Base-by-base conservation (phyloP, 192 early-diverging fungal genomes). In the Rhizoclosmatium globosum region DNA sequence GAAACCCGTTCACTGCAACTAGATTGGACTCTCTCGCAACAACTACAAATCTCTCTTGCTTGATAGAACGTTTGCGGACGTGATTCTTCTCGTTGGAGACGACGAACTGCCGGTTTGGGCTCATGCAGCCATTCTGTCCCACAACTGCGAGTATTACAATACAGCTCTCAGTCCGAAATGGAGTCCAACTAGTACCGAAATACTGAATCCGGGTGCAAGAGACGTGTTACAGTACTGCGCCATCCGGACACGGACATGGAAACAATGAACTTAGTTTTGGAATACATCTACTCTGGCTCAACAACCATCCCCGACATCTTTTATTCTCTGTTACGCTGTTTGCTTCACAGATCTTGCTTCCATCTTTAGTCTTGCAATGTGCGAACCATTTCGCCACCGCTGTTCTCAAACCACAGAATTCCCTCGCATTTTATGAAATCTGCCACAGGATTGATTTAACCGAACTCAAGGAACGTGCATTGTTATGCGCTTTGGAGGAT, bases 71-170 rank as follows among this genome's bases (percentile, higher is more conserved):
- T 62, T 62, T 38, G 17, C 60, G 7, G 60, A 62, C 21, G 60
- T 62, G 4, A 4, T 62, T 21, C 21, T 62, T 4, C 21, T 62
- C 9, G 21, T 62, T 62, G 60, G 60, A 6, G 21, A 17, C 60
- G 6, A 17, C 9, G 31, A 62, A 21, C 4, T 62, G 6, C 60
- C 60, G 7, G 21, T 62, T 21, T 17, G 4, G 17, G 60, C 21
- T 4, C 60, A 62, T 38, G 6, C 60, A 31, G 60, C 60, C 17
- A 23, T 62, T 21, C 60, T 62, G 3, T 6, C 60, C 21, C 21
- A 23, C n/a, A 62, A 62, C 60, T 62, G 9, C 60, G 31, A 62
- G 60, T 62, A 62, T 23, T 62, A 62, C 60, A 38, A 17, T 21
- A 62, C n/a, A 13, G 60, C 60, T 21, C 21, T 62, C 21, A 21